Evolutionary conservation across 768 basidiomycete genomes (phyloP).

Genomic region (Pleurotus tuber-regium): DNA sequence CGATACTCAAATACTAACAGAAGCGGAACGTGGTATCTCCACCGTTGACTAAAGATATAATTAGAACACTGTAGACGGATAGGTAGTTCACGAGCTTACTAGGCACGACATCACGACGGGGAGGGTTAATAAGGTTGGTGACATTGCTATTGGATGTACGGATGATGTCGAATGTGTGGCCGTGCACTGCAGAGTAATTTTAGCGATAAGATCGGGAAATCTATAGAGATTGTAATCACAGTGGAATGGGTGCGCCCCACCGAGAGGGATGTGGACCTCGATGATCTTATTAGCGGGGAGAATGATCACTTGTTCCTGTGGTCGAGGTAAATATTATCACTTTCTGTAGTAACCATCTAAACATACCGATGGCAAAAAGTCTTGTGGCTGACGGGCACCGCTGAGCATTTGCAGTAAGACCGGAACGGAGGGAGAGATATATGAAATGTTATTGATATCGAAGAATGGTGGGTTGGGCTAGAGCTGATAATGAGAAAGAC

Average conservation of each 20-base stretch:
- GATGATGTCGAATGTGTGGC: slow-evolving; percentile 29
- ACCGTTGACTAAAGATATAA: slow-evolving; percentile 24
- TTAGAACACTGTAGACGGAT: background rate
- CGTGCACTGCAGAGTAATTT: slow-evolving; percentile 22
- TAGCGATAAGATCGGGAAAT: background rate
- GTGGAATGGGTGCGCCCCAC: slow-evolving; percentile 33
- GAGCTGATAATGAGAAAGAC: background rate
- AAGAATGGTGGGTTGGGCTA: slow-evolving; percentile 30
- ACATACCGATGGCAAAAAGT: slow-evolving; percentile 40
- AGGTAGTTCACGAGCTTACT: slow-evolving; percentile 14
- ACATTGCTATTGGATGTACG: slow-evolving; percentile 20
- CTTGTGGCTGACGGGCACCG: slow-evolving; percentile 40
- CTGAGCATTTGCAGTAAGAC: slow-evolving; percentile 54
- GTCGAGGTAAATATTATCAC: background rate
- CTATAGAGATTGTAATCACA: slow-evolving; percentile 15
- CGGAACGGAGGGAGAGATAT: slow-evolving; percentile 38
- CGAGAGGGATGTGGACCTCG: slow-evolving; percentile 45
- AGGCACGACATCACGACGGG: slow-evolving; percentile 24
- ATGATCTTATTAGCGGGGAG: slow-evolving; percentile 44
- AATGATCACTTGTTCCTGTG: slow-evolving; percentile 20
- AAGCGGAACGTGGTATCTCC: slow-evolving; percentile 35
- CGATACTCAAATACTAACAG: slow-evolving; percentile 19
- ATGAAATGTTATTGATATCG: slow-evolving; percentile 31
- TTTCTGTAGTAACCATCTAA: background rate
- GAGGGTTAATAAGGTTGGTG: slow-evolving; percentile 28